Evolutionary conservation across 2,329 filamentous ascomycete genomes (phyloP).

Genomic region (Colletotrichum melonis): DNA sequence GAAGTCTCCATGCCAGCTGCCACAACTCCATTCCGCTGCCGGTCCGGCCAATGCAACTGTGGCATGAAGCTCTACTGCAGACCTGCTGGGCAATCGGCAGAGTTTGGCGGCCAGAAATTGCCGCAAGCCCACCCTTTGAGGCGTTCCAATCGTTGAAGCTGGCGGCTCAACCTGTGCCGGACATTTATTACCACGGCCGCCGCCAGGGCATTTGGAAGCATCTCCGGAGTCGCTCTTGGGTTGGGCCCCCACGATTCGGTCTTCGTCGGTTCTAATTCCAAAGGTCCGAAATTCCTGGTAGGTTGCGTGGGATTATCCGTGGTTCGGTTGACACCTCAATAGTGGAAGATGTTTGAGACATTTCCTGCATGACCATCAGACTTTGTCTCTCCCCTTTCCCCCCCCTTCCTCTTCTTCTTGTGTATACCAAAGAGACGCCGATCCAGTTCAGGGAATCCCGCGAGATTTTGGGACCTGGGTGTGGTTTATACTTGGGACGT

Average conservation of each 20-base stretch:
- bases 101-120: conserved; percentile 32
- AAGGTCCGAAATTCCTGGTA: background rate
- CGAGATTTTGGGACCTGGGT: conserved; percentile 11
- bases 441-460: conserved; percentile 26
- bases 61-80: conserved; percentile 29
- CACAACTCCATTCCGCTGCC: conserved; percentile 26
- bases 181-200: conserved; percentile 23
- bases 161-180: conserved; percentile 8
- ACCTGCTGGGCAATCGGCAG: conserved; percentile 24
- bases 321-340: background rate
- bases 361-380: conserved; percentile 5
- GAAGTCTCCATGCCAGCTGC: conserved; percentile 13
- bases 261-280: conserved; percentile 15
- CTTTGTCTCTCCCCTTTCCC: background rate
- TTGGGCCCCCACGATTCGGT: conserved; percentile 20
- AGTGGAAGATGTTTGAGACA: conserved; percentile 7
- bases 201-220: background rate
- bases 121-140: conserved; percentile 32
- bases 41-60: conserved; percentile 33
- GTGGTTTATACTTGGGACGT: conserved; percentile 19
- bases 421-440: background rate
- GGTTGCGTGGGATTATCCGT: background rate
- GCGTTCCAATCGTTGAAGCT: conserved; percentile 34
- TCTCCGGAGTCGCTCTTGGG: conserved; percentile 25
- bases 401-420: background rate